Base-by-base conservation (phyloP, 2,329 filamentous ascomycete species). In the Sodiomyces alkalinus region DNA sequence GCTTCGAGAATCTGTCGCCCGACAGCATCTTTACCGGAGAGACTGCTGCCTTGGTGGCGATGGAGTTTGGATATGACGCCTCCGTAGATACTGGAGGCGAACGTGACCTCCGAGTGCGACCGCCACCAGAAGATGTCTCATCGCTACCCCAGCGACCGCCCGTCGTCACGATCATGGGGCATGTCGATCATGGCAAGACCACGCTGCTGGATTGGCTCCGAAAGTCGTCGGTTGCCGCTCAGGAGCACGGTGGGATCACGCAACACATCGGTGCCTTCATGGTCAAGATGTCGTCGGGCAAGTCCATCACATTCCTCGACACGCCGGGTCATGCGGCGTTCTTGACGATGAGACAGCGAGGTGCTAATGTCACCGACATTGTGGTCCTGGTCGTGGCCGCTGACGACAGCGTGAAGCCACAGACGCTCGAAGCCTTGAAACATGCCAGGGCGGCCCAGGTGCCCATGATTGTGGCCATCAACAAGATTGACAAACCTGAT, bases 191-290 rank as follows among this genome's bases (percentile, higher is more conserved):
- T 50, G 90, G 90, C 30, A 98, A 98, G 59, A 98, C 90, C 1
- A 98, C 92, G 0, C 74, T 98, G 22, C 63, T 98, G 7, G 90
- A 98, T 48, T 96, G 77, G 56, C 62, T 98, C 24, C 80, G 90
- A 20, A 92, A 93, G 42, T 90, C 86, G 2, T 94, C 85, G 6
- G 74, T 98, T 23, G 92, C 78, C 22, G 83, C 83, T 5, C 74
- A 79, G 30, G 90, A 98, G 49, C 86, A 94, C 47, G 90, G 90
- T 37, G 90, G 90, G 19, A 98, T 98, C 47, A 98, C 90, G 0
- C 90, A 98, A 51, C 90, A 98, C 46, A 98, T 98, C 39, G 92
- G 90, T 52, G 90, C 90, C 11, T 98, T 98, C 57, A 85, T 85
- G 6, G 90, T 98, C 2, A 71, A 71, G 12, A 74, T 98, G 63